Percentiles rank a stretch among this genome's conserved stretches.
These are phyloP conservation scores for Tuctoria greenei DNA, from an alignment of 176 grass and related monocot genomes.

Conservation along the genomic window DNA sequence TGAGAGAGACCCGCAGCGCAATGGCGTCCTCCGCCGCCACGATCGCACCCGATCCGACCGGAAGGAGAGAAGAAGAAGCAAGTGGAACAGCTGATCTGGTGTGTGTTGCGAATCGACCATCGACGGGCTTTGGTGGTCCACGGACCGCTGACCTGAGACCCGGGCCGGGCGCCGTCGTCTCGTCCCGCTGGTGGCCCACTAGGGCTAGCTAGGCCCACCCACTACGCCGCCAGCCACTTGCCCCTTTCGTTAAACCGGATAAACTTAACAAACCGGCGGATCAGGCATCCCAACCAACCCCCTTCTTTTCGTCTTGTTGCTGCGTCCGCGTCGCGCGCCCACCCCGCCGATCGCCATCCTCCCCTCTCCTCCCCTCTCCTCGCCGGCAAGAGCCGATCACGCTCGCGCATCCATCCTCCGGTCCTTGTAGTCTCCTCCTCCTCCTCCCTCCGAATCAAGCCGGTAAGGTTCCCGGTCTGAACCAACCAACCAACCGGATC, in stretches of 20 bases:
- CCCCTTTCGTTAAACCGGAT: conserved; percentile 38
- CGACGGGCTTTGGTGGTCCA: no score
- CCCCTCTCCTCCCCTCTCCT: not conserved
- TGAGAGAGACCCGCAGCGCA: no score
- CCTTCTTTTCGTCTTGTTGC: not conserved
- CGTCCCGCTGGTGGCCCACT: no score
- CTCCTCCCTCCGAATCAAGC: not conserved
- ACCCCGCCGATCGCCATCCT: conserved; percentile 33
- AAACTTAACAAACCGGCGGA: conserved; percentile 19
- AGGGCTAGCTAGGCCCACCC: no score
- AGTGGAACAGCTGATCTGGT: no score
- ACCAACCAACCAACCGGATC: conserved; percentile 28
- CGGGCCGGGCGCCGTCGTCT: no score
- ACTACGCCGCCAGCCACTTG: conserved; percentile 8
- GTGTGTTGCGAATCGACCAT: no score
- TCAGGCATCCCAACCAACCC: conserved; percentile 23
- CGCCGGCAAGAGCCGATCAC: conserved; percentile 22
- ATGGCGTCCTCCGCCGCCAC: no score
- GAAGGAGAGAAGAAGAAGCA: no score
- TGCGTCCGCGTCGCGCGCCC: not conserved
- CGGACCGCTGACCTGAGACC: no score
- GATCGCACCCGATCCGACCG: no score
- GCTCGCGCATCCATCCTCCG: not conserved
- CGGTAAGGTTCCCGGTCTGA: conserved; percentile 13
- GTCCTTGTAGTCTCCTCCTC: no score